Evolutionary conservation across 2,329 filamentous ascomycete species (phyloP).

Genomic region (Scedosporium apiospermum): DNA sequence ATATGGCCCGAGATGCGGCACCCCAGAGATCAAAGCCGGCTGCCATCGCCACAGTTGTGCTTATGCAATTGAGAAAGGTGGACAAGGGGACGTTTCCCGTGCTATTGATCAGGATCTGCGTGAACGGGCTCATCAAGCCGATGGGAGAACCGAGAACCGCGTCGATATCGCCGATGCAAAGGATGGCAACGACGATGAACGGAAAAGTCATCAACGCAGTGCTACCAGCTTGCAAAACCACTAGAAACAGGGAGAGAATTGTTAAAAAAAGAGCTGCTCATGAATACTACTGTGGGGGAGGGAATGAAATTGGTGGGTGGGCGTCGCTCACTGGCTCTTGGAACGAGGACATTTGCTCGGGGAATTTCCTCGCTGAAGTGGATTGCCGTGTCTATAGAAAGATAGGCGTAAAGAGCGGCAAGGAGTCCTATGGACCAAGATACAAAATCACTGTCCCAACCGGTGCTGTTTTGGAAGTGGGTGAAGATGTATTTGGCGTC

Average conservation of each 20-base stretch:
- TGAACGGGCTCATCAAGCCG: constrained; percentile 8
- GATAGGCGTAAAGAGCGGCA: not conserved
- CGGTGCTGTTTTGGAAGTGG: not conserved
- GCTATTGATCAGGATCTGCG: constrained; percentile 7
- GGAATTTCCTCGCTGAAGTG: not conserved
- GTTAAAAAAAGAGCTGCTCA: not conserved
- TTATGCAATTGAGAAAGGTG: constrained; percentile 6
- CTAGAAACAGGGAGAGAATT: not conserved
- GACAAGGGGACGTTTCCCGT: constrained; percentile 5
- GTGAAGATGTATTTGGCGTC: not conserved
- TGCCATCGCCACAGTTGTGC: constrained; percentile 3
- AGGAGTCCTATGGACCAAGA: not conserved
- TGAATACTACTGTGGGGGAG: not conserved
- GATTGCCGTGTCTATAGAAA: not conserved
- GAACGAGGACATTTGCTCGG: not conserved
- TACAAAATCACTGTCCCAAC: not conserved
- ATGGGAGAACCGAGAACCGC: not conserved
- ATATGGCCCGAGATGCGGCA: constrained; percentile 8
- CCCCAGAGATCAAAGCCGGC: constrained; percentile 9
- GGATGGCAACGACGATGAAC: not conserved
- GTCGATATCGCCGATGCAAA: not conserved
- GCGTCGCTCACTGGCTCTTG: not conserved
- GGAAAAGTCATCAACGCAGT: not conserved
- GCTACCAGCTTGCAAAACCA: not conserved
- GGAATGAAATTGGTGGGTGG: not conserved